A percentile compares a stretch with the other conserved stretches of the same genome.
These are phyloP conservation scores for Ogataea trehaloabstinens DNA, from an alignment of 805 yeast species.

Conservation along the genomic window DNA sequence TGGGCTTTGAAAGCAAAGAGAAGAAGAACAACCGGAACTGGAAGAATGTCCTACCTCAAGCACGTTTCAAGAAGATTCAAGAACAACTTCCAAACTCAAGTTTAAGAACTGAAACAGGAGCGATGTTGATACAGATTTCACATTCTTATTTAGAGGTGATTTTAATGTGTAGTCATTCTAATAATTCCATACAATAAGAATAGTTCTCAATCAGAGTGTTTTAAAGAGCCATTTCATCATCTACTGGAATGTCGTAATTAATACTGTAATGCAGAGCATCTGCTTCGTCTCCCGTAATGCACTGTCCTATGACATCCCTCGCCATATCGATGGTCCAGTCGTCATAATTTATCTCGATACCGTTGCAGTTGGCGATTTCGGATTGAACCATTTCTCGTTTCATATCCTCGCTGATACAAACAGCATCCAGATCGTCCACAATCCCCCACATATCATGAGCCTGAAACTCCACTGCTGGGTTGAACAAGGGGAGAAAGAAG, in stretches of 20 bases:
- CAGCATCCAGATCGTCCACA: conserved; percentile 14
- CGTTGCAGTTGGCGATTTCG: conserved; percentile 43
- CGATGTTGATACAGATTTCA: neutral
- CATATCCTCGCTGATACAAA: conserved; percentile 24
- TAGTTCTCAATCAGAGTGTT: neutral
- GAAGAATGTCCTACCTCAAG: conserved; percentile 98
- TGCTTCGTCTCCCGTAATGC: conserved; percentile 74
- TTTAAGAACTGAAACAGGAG: conserved; percentile 12
- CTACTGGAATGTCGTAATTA: conserved; percentile 38
- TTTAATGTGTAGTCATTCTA: conserved; percentile 10
- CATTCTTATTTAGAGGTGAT: conserved; percentile 2
- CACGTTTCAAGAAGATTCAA: conserved; percentile 96
- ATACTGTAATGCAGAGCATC: conserved; percentile 70
- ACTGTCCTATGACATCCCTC: conserved; percentile 63
- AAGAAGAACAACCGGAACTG: conserved; percentile 99
- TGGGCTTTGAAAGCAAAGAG: conserved; percentile 99
- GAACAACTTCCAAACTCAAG: conserved; percentile 91
- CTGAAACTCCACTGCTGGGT: conserved; percentile 22
- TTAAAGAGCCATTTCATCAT: conserved; percentile 5
- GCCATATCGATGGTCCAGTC: conserved; percentile 66
- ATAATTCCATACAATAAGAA: conserved; percentile 11
- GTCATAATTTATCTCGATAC: conserved; percentile 61
- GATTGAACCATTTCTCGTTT: conserved; percentile 28
- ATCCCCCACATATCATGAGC: conserved; percentile 36
- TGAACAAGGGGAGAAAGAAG: conserved; percentile 23